phyloP scores from a whole-genome alignment of 2,329 filamentous ascomycete species.

The Fusarium neocosmosporiellum region DNA sequence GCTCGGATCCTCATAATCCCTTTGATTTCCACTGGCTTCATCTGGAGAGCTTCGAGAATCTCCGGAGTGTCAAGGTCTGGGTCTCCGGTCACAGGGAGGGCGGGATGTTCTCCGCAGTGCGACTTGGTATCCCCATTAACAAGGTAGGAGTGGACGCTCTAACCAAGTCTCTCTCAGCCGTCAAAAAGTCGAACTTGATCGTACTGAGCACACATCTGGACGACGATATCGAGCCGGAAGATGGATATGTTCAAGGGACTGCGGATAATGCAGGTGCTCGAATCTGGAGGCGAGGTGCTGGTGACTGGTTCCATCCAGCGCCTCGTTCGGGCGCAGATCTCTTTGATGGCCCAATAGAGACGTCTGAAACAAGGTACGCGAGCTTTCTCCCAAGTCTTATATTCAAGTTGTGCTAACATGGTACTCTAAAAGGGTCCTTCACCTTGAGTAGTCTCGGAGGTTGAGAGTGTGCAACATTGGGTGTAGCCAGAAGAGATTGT shows the following conservation, averaged over 20 bases:
- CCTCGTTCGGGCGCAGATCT: no score
- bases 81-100: not conserved
- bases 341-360: not conserved
- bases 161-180: not conserved
- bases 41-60: not conserved
- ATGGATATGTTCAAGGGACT: not conserved
- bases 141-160: not conserved
- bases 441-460: not conserved
- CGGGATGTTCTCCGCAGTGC: not conserved
- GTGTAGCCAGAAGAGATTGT: no score
- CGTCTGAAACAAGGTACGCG: not conserved
- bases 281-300: not conserved
- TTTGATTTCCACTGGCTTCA: not conserved
- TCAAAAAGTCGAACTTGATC: not conserved
- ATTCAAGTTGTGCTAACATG: not conserved
- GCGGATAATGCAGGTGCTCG: not conserved
- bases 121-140: not conserved
- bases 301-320: not conserved
- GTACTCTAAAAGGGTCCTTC: not conserved
- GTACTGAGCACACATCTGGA: not conserved
- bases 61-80: not conserved
- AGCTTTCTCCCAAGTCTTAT: no score
- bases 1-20: not conserved
- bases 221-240: not conserved
- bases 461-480: no score